Conservation (phyloP, 106 monocot species). For the Platanthera zijinensis region DNA sequence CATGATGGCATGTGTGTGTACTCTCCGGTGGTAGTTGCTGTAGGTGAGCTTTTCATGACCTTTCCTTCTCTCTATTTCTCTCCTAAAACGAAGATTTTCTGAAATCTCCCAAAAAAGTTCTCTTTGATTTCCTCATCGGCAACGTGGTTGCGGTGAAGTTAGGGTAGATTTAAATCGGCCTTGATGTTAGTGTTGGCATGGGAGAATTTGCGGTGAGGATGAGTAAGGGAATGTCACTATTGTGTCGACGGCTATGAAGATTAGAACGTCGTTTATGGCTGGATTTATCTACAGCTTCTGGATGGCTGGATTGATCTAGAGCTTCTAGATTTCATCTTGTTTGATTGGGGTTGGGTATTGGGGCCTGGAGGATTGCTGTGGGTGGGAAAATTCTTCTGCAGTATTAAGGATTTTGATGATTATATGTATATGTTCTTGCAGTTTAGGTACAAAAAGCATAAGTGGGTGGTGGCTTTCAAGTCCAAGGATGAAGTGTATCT, state of each 20-base stretch:
- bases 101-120: too few relatives aligned
- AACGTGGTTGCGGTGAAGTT: too few relatives aligned
- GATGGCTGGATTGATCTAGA: slow-evolving; percentile 51
- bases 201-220: slow-evolving; percentile 86
- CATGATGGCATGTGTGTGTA: too few relatives aligned
- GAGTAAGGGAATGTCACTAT: slow-evolving; percentile 74
- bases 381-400: slow-evolving; percentile 62
- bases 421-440: slow-evolving; percentile 54
- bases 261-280: slow-evolving; percentile 76
- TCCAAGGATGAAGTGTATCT: slow-evolving; percentile 25
- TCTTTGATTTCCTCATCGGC: too few relatives aligned
- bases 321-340: slow-evolving; percentile 49
- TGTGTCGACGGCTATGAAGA: slow-evolving; percentile 62
- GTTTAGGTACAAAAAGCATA: slow-evolving; percentile 52
- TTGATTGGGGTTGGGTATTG: slow-evolving; percentile 60
- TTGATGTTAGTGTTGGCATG: slow-evolving; percentile 64
- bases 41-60: too few relatives aligned
- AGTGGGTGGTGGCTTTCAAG: slow-evolving; percentile 62
- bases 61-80: too few relatives aligned
- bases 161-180: slow-evolving; percentile 61
- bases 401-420: slow-evolving; percentile 41
- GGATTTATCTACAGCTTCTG: slow-evolving; percentile 56
- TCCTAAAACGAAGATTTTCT: too few relatives aligned
- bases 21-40: too few relatives aligned
- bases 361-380: slow-evolving; percentile 56